Conservation (phyloP, 495 filamentous ascomycete genomes). For the Recurvomyces mirabilis region DNA sequence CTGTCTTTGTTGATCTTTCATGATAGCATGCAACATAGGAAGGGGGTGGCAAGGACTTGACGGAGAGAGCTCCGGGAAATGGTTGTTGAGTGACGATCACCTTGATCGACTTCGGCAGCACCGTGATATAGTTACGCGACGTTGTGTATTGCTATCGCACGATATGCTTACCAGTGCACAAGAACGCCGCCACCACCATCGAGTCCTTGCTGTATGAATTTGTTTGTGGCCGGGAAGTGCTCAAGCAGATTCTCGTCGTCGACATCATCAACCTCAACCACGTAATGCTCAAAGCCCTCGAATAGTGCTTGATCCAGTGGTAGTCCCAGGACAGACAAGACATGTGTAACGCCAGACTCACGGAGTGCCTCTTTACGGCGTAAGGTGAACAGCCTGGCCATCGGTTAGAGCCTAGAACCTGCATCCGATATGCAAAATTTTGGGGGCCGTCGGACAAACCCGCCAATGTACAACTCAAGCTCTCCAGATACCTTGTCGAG, state of each 20-base stretch:
- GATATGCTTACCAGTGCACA: conserved; percentile 64
- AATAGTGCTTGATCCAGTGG: conserved; percentile 44
- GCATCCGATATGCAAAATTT: neutral
- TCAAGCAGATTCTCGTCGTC: conserved; percentile 77
- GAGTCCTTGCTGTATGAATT: conserved; percentile 72
- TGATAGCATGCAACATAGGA: too few relatives aligned
- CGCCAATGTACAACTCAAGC: conserved; percentile 69
- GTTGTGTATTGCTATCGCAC: neutral
- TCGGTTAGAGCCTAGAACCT: conserved; percentile 5
- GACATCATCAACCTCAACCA: conserved; percentile 77
- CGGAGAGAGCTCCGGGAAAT: too few relatives aligned
- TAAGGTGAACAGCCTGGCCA: conserved; percentile 60
- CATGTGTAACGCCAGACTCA: conserved; percentile 71
- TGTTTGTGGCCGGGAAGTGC: conserved; percentile 61
- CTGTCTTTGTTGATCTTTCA: too few relatives aligned
- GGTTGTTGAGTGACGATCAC: too few relatives aligned
- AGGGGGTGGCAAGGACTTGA: too few relatives aligned
- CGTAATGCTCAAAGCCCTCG: conserved; percentile 53
- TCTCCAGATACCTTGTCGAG: conserved; percentile 51
- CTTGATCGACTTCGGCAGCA: neutral
- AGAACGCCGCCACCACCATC: conserved; percentile 54
- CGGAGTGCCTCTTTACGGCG: conserved; percentile 54
- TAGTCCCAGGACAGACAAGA: conserved; percentile 68
- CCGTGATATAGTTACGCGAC: too few relatives aligned
- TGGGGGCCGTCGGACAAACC: conserved; percentile 45